These are phyloP conservation scores for Peronospora farinosa DNA, from an alignment of 352 stramenopile genomes.

Conservation along the genomic window DNA sequence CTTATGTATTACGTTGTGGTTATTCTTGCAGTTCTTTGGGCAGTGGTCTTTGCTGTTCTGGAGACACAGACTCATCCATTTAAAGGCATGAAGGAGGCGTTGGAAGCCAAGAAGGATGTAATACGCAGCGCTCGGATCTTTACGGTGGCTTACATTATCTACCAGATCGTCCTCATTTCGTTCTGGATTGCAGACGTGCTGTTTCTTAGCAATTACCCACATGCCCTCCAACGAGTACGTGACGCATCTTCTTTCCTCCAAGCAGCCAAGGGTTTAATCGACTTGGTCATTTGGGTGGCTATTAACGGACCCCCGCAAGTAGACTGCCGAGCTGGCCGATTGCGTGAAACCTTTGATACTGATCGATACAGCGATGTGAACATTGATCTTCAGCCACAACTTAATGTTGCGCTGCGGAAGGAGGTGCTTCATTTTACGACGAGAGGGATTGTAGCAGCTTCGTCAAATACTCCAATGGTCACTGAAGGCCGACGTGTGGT, in stretches of 20 bases:
- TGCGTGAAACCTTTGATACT: slow-evolving; percentile 34
- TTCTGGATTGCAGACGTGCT: slow-evolving; percentile 66
- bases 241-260: slow-evolving; percentile 65
- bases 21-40: slow-evolving; percentile 58
- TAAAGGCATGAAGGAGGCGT: slow-evolving; percentile 67
- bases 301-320: slow-evolving; percentile 51
- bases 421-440: slow-evolving; percentile 88
- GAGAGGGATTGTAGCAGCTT: slow-evolving; percentile 72
- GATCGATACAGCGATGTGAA: slow-evolving; percentile 68
- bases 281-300: slow-evolving; percentile 78
- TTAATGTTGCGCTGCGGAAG: slow-evolving; percentile 82
- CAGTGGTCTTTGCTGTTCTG: slow-evolving; percentile 54
- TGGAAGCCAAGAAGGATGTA: slow-evolving; percentile 74
- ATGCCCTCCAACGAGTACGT: slow-evolving; percentile 36
- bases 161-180: slow-evolving; percentile 78
- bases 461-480: slow-evolving; percentile 53
- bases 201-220: slow-evolving; percentile 31
- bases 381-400: slow-evolving; percentile 75
- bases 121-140: slow-evolving; percentile 78
- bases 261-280: slow-evolving; percentile 69
- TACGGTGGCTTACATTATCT: slow-evolving; percentile 72
- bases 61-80: slow-evolving; percentile 69
- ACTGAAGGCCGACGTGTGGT: slow-evolving; percentile 47
- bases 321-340: slow-evolving; percentile 25
- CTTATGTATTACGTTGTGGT: slow-evolving; percentile 75